These are phyloP conservation scores for Haplographium delicatum DNA, from an alignment of 495 filamentous ascomycete species.

Conservation along the genomic window DNA sequence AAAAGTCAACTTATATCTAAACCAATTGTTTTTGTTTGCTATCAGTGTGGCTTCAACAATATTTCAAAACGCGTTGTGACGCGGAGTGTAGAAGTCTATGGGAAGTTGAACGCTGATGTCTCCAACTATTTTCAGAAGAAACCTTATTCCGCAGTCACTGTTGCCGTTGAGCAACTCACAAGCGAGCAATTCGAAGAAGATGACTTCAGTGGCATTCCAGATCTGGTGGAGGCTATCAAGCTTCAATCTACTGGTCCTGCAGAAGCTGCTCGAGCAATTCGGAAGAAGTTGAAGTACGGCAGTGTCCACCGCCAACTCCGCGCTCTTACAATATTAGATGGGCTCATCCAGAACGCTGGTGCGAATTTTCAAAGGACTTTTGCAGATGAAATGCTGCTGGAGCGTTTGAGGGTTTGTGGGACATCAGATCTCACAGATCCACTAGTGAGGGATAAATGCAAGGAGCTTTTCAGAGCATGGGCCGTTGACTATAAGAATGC, in stretches of 20 bases:
- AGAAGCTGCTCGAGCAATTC: slow-evolving; percentile 85
- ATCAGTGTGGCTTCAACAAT: no score
- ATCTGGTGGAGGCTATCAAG: slow-evolving; percentile 88
- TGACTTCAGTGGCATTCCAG: slow-evolving; percentile 85
- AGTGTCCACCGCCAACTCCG: slow-evolving; percentile 86
- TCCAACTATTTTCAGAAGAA: slow-evolving; percentile 58
- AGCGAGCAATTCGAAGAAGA: slow-evolving; percentile 86
- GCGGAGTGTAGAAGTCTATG: no score
- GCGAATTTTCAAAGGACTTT: slow-evolving; percentile 82
- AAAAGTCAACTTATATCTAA: no score
- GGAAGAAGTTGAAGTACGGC: slow-evolving; percentile 99
- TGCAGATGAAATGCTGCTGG: slow-evolving; percentile 87
- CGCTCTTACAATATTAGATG: slow-evolving; percentile 86
- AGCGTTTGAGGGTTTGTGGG: slow-evolving; percentile 82
- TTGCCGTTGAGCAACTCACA: slow-evolving; percentile 87
- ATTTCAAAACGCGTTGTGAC: no score
- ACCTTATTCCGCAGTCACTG: slow-evolving; percentile 89
- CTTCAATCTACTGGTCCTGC: slow-evolving; percentile 83
- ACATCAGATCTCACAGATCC: slow-evolving; percentile 81
- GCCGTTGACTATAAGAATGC: slow-evolving; percentile 74
- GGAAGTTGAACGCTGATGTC: slow-evolving; percentile 5
- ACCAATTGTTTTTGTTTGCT: no score
- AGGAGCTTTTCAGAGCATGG: slow-evolving; percentile 84
- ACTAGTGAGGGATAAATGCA: slow-evolving; percentile 79
- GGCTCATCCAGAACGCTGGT: slow-evolving; percentile 90